A percentile compares a stretch with the other conserved stretches of the same genome.
Evolutionary conservation across 1,284 basidiomycete genomes (phyloP).

Genomic region (Cutaneotrichosporon sp.): DNA sequence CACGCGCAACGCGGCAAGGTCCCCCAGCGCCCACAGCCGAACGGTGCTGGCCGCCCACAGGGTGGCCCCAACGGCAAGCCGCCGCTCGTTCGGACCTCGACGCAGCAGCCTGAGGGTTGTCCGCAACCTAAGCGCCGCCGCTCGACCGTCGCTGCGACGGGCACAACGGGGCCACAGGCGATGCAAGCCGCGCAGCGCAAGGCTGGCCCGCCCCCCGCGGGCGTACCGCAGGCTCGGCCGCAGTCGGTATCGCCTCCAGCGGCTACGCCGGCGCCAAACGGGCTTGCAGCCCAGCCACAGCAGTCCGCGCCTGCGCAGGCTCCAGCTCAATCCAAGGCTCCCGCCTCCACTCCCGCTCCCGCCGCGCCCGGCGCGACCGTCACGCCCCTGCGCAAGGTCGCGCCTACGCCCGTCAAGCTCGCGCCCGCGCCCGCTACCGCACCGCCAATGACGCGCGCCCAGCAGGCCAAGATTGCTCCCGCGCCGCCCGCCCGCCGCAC

Average conservation of each 20-base stretch:
- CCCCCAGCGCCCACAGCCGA: neutral
- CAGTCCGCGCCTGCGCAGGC: too few relatives aligned
- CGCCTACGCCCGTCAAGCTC: neutral
- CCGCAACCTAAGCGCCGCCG: conserved; percentile 41
- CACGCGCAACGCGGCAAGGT: neutral
- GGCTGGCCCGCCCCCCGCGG: neutral
- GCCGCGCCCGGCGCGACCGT: neutral
- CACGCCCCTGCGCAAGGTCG: neutral
- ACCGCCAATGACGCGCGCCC: neutral
- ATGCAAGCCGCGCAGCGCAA: neutral
- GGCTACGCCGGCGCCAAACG: too few relatives aligned
- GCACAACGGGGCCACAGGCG: neutral
- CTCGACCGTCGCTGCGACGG: conserved; percentile 24
- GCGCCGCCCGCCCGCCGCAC: neutral
- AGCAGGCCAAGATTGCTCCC: neutral
- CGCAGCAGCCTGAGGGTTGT: conserved; percentile 33
- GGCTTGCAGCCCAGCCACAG: too few relatives aligned
- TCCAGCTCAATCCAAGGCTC: neutral
- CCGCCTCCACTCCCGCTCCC: neutral
- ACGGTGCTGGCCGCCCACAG: too few relatives aligned
- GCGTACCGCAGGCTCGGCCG: too few relatives aligned
- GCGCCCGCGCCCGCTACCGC: neutral
- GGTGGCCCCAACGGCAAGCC: conserved; percentile 20
- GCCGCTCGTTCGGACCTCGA: conserved; percentile 32
- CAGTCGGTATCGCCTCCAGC: neutral